Evolutionary conservation across 2,329 filamentous ascomycete species (phyloP).

Genomic region (Cercospora canescens): DNA sequence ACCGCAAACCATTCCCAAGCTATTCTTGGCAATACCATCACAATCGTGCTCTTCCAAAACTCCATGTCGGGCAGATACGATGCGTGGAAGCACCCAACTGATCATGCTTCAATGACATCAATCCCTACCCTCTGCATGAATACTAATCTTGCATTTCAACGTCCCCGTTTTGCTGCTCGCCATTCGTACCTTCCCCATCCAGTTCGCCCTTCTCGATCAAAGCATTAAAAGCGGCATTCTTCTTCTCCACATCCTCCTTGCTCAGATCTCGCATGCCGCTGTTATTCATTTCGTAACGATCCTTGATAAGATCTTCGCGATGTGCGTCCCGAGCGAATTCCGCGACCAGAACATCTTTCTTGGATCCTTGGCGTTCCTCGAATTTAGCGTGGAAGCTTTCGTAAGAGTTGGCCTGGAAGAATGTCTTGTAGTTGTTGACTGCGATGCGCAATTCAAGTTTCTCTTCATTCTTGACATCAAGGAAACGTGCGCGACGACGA

Average conservation of each 20-base stretch:
- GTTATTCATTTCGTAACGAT: slow-evolving; percentile 47
- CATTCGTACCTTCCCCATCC: slow-evolving; percentile 12
- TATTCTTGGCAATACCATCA: neutral
- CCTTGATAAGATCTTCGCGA: slow-evolving; percentile 40
- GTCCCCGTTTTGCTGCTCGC: neutral
- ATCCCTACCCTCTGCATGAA: neutral
- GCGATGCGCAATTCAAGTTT: slow-evolving; percentile 47
- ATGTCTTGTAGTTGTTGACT: slow-evolving; percentile 44
- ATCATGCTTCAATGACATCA: neutral
- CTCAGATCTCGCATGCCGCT: slow-evolving; percentile 48
- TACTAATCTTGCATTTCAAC: slow-evolving; percentile 7
- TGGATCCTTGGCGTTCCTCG: slow-evolving; percentile 36
- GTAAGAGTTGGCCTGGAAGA: slow-evolving; percentile 44
- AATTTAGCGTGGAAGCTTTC: slow-evolving; percentile 43
- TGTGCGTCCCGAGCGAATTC: slow-evolving; percentile 35
- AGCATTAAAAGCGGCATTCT: slow-evolving; percentile 36
- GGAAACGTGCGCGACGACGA: slow-evolving; percentile 18
- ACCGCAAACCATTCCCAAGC: neutral
- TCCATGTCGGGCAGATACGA: neutral
- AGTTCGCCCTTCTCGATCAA: slow-evolving; percentile 25
- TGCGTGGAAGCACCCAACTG: neutral
- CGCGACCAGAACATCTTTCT: slow-evolving; percentile 37
- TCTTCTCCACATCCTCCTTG: slow-evolving; percentile 48
- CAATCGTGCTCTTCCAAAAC: neutral
- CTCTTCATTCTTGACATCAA: slow-evolving; percentile 38